A percentile compares a stretch with the other conserved stretches of the same genome.
These are phyloP conservation scores for Urochloa ruziziensis DNA, from an alignment of 176 grass and related monocot species.

Conservation along the genomic window DNA sequence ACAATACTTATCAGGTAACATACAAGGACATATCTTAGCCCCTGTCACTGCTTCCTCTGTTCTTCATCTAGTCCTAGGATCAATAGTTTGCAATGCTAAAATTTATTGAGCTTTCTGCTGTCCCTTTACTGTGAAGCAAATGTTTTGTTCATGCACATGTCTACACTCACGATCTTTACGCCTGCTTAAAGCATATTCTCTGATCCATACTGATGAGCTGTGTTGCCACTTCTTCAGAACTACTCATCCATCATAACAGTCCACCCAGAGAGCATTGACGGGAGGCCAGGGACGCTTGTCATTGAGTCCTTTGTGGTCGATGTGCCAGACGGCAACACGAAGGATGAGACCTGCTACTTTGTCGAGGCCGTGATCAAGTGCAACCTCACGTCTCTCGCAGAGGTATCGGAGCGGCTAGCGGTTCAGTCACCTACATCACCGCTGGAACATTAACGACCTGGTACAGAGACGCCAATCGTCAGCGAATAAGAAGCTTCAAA, in stretches of 20 bases:
- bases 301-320: slow-evolving; percentile 84
- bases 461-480: slow-evolving; percentile 1
- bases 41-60: neutral
- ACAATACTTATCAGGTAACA: neutral
- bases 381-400: slow-evolving; percentile 69
- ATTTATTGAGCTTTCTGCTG: neutral
- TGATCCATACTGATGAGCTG: slow-evolving; percentile 31
- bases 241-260: slow-evolving; percentile 76
- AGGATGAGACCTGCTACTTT: slow-evolving; percentile 83
- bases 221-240: slow-evolving; percentile 56
- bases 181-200: slow-evolving; percentile 19
- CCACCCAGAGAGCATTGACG: slow-evolving; percentile 59
- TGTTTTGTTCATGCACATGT: neutral
- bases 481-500: slow-evolving; percentile 37
- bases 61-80: neutral
- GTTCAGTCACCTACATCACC: slow-evolving; percentile 45
- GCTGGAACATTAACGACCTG: slow-evolving; percentile 28
- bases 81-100: neutral
- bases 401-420: slow-evolving; percentile 55
- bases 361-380: slow-evolving; percentile 81
- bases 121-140: slow-evolving; percentile 6
- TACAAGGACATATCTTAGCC: neutral
- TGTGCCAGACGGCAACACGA: slow-evolving; percentile 66
- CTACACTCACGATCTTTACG: neutral
- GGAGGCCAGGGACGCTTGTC: slow-evolving; percentile 66